Conservation (phyloP, 352 stramenopile genomes). For the Phytophthora pinifolia region DNA sequence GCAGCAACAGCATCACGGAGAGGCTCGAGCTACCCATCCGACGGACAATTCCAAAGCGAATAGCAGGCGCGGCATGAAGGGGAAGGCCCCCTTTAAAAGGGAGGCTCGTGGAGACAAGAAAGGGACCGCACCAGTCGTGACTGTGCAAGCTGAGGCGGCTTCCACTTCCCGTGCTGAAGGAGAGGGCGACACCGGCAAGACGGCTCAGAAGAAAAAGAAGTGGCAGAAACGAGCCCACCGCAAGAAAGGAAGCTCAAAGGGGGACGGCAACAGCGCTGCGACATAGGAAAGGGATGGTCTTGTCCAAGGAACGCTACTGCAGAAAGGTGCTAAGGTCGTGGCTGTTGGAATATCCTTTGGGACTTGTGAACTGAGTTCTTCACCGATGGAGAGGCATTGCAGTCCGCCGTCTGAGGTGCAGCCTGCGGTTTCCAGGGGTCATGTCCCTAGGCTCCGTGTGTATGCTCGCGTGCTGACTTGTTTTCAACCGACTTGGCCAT, state of each 20-base stretch:
- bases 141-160: constrained; percentile 4
- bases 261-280: constrained; percentile 11
- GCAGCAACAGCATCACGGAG: constrained; percentile 19
- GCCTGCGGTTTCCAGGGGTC: neutral
- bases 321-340: neutral
- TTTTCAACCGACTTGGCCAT: constrained; percentile 11
- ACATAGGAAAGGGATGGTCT: constrained; percentile 3
- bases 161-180: constrained; percentile 3
- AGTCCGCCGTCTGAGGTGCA: too few species aligned
- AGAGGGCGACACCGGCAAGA: constrained; percentile 13
- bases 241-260: constrained; percentile 20
- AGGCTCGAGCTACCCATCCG: neutral
- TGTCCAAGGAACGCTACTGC: neutral
- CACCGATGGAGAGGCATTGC: too few species aligned
- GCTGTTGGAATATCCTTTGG: constrained; percentile 4
- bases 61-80: constrained; percentile 9
- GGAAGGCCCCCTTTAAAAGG: constrained; percentile 10
- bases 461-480: constrained; percentile 1
- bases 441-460: neutral
- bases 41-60: constrained; percentile 8
- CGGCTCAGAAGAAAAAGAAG: constrained; percentile 30
- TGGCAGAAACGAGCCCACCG: constrained; percentile 19
- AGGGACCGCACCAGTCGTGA: constrained; percentile 3
- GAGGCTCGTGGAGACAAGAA: constrained; percentile 13
- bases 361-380: constrained; percentile 1